Base-by-base conservation (phyloP, 305 asterid species). In the Vinca major region DNA sequence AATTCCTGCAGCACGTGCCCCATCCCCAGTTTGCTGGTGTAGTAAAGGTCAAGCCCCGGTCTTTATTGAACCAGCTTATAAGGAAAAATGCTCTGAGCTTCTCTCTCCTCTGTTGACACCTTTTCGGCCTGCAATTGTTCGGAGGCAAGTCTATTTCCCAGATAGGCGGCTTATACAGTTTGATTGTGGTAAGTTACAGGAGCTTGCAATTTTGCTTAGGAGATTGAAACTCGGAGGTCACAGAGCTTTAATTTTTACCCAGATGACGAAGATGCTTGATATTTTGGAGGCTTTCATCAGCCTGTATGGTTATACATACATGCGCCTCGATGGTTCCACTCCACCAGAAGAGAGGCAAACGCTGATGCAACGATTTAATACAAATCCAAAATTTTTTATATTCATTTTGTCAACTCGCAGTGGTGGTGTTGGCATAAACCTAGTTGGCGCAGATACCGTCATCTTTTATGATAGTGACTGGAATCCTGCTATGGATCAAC, bases 401-500 rank as follows among this genome's bases (percentile, higher is more conserved):
- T 94, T 94, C 75, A 94, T 94, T 78, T 82, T 94, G 83, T 94
- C 99, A 62, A 94, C 99, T 49, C 94, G 99, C 45, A 94, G 98
- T 75, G 99, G 99, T 70, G 99, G 98, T 73, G 99, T 94, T 71
- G 99, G 99, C 79, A 89, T 94, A 78, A 94, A 94, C 78, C 86
- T 94, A 72, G 97, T 94, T 60, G 99, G 99, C 67, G 99, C 99
- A 53, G 99, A 91, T 81, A 94, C 98, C 36, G 99, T 91, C 21
- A 94, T 94, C 71, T 94, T 91, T 79, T 94, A 94, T 73, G 99
- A 94, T 67, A 94, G 99, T 71, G 99, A 94, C 85, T 94, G 99
- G 99, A 94, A 94, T 82, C 99, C 99, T 57, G 99, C 99, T 69
- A 94, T 94, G 99, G 99, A 94, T 87, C 98, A 91, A 76, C 99